These are phyloP conservation scores for Saturnispora bothae DNA, from an alignment of 805 yeast genomes.

Conservation along the genomic window DNA sequence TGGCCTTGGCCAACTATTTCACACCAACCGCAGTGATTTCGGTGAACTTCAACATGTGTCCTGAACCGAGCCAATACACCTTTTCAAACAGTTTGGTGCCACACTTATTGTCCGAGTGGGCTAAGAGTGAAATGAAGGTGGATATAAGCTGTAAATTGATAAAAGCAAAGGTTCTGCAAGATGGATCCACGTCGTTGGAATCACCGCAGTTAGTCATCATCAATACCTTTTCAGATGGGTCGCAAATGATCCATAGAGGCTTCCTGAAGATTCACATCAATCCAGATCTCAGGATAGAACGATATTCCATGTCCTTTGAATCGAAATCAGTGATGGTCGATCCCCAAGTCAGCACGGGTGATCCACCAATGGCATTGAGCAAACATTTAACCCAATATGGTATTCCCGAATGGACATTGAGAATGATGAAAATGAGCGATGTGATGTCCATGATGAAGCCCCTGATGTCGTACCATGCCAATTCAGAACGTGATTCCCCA, in stretches of 20 bases:
- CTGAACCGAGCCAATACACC: conserved; percentile 48
- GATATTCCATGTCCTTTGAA: conserved; percentile 47
- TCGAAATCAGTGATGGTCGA: background rate
- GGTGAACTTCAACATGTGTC: conserved; percentile 35
- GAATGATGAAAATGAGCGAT: conserved; percentile 67
- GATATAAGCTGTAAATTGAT: conserved; percentile 41
- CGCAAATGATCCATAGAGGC: conserved; percentile 53
- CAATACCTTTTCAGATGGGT: conserved; percentile 58
- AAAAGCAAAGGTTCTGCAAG: conserved; percentile 41
- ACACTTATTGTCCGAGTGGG: conserved; percentile 42
- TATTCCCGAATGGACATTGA: conserved; percentile 51
- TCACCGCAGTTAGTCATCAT: conserved; percentile 39
- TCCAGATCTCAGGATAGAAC: conserved; percentile 55
- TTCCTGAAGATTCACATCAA: conserved; percentile 53
- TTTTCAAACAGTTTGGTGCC: conserved; percentile 59
- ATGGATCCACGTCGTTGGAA: conserved; percentile 44
- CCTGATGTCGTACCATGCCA: conserved; percentile 32
- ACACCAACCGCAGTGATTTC: conserved; percentile 40
- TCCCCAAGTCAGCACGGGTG: background rate
- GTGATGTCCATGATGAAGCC: conserved; percentile 64
- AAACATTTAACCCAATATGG: conserved; percentile 48
- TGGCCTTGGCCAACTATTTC: conserved; percentile 39
- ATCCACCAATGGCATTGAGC: conserved; percentile 12
- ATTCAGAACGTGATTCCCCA: conserved; percentile 2
- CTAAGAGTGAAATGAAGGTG: conserved; percentile 40